Evolutionary conservation across 2,329 filamentous ascomycete species (phyloP).

Genomic region (Fonsecaea monophora): DNA sequence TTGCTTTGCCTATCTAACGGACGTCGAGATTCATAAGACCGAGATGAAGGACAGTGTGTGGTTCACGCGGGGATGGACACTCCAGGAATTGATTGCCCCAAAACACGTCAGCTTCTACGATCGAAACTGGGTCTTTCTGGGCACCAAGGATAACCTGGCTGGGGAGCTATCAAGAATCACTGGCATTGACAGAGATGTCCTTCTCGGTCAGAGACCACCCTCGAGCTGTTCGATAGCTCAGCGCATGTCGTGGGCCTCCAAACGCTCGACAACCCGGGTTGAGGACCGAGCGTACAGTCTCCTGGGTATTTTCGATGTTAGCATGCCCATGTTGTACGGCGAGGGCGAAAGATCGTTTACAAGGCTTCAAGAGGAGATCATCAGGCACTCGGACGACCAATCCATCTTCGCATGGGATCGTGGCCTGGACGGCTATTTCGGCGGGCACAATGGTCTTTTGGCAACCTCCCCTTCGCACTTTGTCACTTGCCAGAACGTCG

Average conservation of each 20-base stretch:
- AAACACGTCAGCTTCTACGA: conserved; percentile 38
- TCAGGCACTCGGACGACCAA: conserved; percentile 35
- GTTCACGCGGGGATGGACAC: conserved; percentile 42
- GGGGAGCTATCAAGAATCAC: conserved; percentile 42
- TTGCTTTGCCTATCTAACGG: conserved; percentile 46
- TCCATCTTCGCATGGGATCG: conserved; percentile 39
- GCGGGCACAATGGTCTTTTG: conserved; percentile 26
- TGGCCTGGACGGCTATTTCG: conserved; percentile 16
- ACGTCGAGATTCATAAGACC: conserved; percentile 41
- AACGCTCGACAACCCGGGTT: conserved; percentile 34
- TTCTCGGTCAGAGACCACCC: conserved; percentile 28
- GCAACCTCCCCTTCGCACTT: conserved; percentile 30
- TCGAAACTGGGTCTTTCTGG: conserved; percentile 29
- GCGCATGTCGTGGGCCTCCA: conserved; percentile 40
- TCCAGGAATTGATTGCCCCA: conserved; percentile 44
- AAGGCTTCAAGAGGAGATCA: conserved; percentile 41
- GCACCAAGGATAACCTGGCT: conserved; percentile 32
- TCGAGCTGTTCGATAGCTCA: conserved; percentile 33
- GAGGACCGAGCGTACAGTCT: conserved; percentile 42
- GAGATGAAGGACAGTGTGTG: conserved; percentile 40
- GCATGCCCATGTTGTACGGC: conserved; percentile 41
- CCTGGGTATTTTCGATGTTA: conserved; percentile 40
- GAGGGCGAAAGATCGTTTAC: conserved; percentile 40
- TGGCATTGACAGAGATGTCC: conserved; percentile 40
- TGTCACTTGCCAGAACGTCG: conserved; percentile 27